Evolutionary conservation across 1,284 basidiomycete species (phyloP), one percentile per base, ranked within the genome.

Genomic region (Hymenochaete sp.): DNA sequence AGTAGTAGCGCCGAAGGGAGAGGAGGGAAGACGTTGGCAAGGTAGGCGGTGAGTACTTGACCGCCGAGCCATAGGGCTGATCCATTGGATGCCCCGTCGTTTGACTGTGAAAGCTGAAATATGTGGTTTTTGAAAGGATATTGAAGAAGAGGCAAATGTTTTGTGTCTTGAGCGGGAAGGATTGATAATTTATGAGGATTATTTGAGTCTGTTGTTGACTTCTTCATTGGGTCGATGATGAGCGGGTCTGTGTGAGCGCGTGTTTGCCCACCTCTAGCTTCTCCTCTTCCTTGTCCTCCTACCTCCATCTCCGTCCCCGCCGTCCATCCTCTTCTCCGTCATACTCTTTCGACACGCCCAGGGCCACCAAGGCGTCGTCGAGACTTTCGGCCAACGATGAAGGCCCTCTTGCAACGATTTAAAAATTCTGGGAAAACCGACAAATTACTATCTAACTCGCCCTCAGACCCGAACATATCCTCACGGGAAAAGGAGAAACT

Each of bases 51-150:
- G 28, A 91, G 71, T 54, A 82, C 73, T 61, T 92, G 89, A 0
- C 77, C 83, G 32, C 80, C 79, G 45, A 91, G 77, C 91, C 91
- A 93, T 45, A 93, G 75, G 1, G 86, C 79, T n/a, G 87, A 89
- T 14, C 90, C 91, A 52, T 87, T 91, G 32, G 81, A 77, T 7
- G 61, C 57, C 19, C 78, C 77, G 56, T 81, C 69, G 61, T 77
- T 67, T 48, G 60, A 66, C 63, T 86, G 83, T 1, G 60, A 28
- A 47, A 83, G 68, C 25, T 57, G 51, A 54, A 84, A 76, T 24
- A 55, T 48, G 44, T 59, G 54, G 21, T 59, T 47, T 35, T 56
- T 60, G 52, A 79, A 74, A 18, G 70, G 64, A 55, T 75, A 73
- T 10, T 43, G 37, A 49, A 89, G 73, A 33, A 63, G 46, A 16